A percentile compares a stretch with the other conserved stretches of the same genome.
phyloP scores from a whole-genome alignment of 352 stramenopile genomes.

The Phytophthora litchii region DNA sequence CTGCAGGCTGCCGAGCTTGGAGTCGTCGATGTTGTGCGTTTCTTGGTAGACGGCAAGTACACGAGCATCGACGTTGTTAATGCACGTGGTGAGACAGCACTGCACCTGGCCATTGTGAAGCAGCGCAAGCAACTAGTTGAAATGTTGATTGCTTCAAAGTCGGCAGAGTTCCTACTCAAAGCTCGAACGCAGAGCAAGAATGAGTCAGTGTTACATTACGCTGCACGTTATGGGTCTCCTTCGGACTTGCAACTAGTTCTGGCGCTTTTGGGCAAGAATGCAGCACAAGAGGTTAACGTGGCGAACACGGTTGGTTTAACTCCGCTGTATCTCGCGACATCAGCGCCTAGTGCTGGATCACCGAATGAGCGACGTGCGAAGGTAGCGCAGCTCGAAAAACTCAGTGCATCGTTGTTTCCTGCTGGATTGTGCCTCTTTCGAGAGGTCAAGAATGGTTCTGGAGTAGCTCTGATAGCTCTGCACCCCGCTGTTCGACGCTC shows the following conservation, averaged over 20 bases:
- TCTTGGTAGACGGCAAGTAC: conserved; percentile 33
- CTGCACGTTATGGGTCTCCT: conserved; percentile 30
- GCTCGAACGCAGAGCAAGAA: conserved; percentile 27
- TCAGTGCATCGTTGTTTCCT: conserved; percentile 25
- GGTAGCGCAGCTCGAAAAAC: conserved; percentile 23
- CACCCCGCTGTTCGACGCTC: conserved; percentile 25
- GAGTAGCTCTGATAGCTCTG: conserved; percentile 11
- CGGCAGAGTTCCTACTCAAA: conserved; percentile 18
- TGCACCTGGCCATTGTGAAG: conserved; percentile 44
- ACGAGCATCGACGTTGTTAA: conserved; percentile 35
- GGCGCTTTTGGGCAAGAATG: conserved; percentile 13
- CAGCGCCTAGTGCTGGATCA: conserved; percentile 24
- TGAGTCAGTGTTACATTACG: conserved; percentile 41
- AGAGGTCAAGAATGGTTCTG: conserved; percentile 19
- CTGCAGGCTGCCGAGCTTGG: conserved; percentile 36
- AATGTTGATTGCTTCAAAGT: conserved; percentile 25
- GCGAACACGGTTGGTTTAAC: conserved; percentile 26
- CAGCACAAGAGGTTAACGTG: conserved; percentile 20
- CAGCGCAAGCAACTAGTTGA: conserved; percentile 25
- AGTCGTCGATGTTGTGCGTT: conserved; percentile 29
- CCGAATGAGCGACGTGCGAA: conserved; percentile 24
- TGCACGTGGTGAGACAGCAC: conserved; percentile 34
- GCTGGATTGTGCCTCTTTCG: conserved; percentile 17
- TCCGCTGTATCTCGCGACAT: conserved; percentile 32
- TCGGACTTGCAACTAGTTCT: conserved; percentile 27